Percentiles rank a stretch among this genome's conserved stretches.
These are phyloP conservation scores for Ceratopteris richardii DNA, from an alignment of 75 land plant genomes.

Conservation along the genomic window DNA sequence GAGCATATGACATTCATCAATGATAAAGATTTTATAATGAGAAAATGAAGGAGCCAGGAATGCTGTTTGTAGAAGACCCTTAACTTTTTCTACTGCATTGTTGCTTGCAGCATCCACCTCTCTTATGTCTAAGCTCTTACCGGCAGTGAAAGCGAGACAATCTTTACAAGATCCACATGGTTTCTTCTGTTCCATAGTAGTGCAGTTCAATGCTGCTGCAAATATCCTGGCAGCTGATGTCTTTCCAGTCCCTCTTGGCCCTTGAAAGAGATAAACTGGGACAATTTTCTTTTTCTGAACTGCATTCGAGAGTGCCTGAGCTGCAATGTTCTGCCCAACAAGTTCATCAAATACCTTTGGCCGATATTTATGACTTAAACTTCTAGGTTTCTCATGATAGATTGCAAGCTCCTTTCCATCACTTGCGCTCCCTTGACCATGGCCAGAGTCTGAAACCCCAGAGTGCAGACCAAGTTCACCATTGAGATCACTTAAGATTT, in stretches of 20 bases:
- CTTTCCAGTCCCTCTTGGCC: conserved; percentile 33
- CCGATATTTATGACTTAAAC: conserved; percentile 30
- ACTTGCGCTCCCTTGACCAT: too few species aligned
- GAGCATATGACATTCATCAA: conserved; percentile 70
- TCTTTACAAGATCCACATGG: conserved; percentile 64
- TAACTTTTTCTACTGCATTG: conserved; percentile 24
- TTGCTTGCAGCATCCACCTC: conserved; percentile 60
- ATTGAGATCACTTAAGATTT: too few species aligned
- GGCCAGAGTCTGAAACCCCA: too few species aligned
- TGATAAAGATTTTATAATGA: conserved; percentile 45
- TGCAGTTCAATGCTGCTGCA: conserved; percentile 24
- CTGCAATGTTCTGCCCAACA: conserved; percentile 47
- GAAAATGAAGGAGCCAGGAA: conserved; percentile 21
- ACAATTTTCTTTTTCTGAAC: conserved; percentile 19
- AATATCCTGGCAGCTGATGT: conserved; percentile 28
- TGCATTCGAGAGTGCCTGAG: conserved; percentile 20
- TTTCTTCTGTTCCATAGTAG: conserved; percentile 3
- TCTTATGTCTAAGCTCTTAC: conserved; percentile 32
- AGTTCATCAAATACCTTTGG: conserved; percentile 21
- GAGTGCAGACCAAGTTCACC: too few species aligned
- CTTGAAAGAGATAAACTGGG: conserved; percentile 30
- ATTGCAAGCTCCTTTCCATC: conserved; percentile 1
- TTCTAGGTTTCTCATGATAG: conserved; percentile 25
- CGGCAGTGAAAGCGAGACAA: conserved; percentile 32
- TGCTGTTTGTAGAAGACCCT: conserved; percentile 19